Evolutionary conservation across 805 yeast species (phyloP).

Genomic region (Saccharomycopsis sp.): DNA sequence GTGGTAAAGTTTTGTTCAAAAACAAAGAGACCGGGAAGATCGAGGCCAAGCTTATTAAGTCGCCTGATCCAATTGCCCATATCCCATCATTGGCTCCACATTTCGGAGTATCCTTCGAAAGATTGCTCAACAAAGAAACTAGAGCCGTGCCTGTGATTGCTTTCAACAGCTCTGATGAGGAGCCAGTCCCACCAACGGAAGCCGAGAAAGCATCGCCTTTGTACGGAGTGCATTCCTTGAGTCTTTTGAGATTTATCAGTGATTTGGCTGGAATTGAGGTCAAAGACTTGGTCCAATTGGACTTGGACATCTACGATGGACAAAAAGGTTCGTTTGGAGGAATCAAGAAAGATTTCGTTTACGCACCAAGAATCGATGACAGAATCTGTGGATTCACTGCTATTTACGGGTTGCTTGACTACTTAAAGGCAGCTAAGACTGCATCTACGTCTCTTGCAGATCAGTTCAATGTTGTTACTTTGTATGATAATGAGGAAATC

Average conservation of each 20-base stretch:
- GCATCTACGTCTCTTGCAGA: conserved; percentile 25
- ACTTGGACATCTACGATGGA: conserved; percentile 73
- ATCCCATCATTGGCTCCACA: conserved; percentile 86
- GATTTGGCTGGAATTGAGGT: conserved; percentile 52
- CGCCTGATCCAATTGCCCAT: conserved; percentile 65
- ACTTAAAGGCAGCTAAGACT: conserved; percentile 31
- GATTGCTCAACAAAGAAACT: conserved; percentile 73
- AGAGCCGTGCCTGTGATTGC: conserved; percentile 77
- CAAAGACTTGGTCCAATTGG: conserved; percentile 59
- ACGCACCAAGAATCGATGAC: conserved; percentile 81
- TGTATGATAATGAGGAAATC: conserved; percentile 78
- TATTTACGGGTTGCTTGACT: conserved; percentile 48
- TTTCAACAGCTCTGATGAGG: conserved; percentile 32
- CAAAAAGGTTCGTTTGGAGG: conserved; percentile 80
- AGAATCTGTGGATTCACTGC: conserved; percentile 77
- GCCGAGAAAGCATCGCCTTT: conserved; percentile 60
- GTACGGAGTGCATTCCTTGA: conserved; percentile 60
- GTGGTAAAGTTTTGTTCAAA: conserved; percentile 58
- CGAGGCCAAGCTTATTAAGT: conserved; percentile 42
- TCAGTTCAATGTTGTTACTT: conserved; percentile 51
- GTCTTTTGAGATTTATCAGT: conserved; percentile 63
- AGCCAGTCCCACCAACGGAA: conserved; percentile 40
- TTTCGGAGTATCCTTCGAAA: conserved; percentile 63
- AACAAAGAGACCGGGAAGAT: conserved; percentile 30
- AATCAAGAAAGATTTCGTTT: conserved; percentile 65